Base-by-base conservation (phyloP, 2,329 filamentous ascomycete species). In the Aureobasidium mangrovei region DNA sequence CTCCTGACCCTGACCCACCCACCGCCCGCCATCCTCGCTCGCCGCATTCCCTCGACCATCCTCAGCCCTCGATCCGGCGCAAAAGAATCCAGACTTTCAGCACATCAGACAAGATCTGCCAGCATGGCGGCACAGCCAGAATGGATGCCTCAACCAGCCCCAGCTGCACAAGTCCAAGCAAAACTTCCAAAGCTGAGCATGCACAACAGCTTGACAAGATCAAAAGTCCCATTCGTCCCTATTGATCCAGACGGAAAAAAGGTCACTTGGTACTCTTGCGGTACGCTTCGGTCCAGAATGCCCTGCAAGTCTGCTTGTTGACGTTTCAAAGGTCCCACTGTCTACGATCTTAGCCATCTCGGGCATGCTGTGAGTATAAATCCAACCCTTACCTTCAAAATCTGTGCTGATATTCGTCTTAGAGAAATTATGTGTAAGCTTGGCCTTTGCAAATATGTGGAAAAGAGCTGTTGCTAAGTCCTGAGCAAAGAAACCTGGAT, bases 191-290 rank as follows among this genome's bases (percentile, higher is more conserved):
- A 81, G 45, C 74, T 94, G 62, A 85, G 82, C 66, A 76, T 95
- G 60, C 88, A 85, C 76, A 94, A 93, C 72, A 90, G 86, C 4
- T 74, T 95, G 64, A 86, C 88, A 8, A 80, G 86, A 57, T 77
- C 77, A 8, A 88, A 91, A 64, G 84, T 84, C 42, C 79, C 83
- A 4, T 93, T 94, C 64, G 73, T 84, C 41, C 87, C 88, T 10
- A 77, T 87, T 45, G 82, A 91, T 65, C 74, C 77, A 7, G 79
- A 82, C 28, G 79, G 77, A 33, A 79, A 76, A 63, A 84, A 85
- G 65, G 80, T 94, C 29, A 83, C 82, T 4, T 95, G 89, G 88
- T 95, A 95, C 70, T 86, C 85, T 61, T 95, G 90, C 73, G 90
- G 90, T 18, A 89, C 89, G 32, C 18, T 35, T 7, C 32, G 7